These are phyloP conservation scores for Cnidoscolus chayamansa DNA, from an alignment of 441 rosid genomes.

Conservation along the genomic window DNA sequence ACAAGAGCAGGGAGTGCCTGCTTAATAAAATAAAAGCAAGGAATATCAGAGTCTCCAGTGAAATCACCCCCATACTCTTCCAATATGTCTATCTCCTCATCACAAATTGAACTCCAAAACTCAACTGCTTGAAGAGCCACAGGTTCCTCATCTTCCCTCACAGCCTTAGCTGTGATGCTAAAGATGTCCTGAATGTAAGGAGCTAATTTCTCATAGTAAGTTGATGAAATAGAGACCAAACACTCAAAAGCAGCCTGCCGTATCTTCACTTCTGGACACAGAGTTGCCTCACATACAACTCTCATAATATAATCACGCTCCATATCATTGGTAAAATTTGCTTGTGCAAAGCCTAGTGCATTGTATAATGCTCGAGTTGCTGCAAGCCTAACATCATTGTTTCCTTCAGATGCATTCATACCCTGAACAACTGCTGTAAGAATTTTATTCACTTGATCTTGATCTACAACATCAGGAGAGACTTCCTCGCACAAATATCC, in stretches of 20 bases:
- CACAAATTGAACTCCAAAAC: conserved; percentile 60
- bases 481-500: conserved; percentile 59
- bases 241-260: conserved; percentile 55
- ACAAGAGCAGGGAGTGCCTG: conserved; percentile 53
- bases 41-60: conserved; percentile 61
- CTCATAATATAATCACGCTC: conserved; percentile 60
- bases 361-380: conserved; percentile 47
- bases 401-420: conserved; percentile 46
- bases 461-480: conserved; percentile 48
- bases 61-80: conserved; percentile 61
- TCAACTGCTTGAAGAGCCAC: conserved; percentile 58
- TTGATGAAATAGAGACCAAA: conserved; percentile 49
- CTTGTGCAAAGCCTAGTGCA: conserved; percentile 53
- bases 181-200: conserved; percentile 49
- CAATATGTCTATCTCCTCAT: conserved; percentile 71
- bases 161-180: conserved; percentile 44
- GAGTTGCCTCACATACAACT: conserved; percentile 47
- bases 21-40: conserved; percentile 61
- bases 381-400: conserved; percentile 47
- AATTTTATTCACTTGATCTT: conserved; percentile 50
- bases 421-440: conserved; percentile 60
- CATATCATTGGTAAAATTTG: conserved; percentile 50
- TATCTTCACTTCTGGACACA: conserved; percentile 41
- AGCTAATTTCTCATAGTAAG: conserved; percentile 46
- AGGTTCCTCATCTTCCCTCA: conserved; percentile 46